Base-by-base conservation (phyloP, 2,329 filamentous ascomycete genomes). In the Xylariaceae sp. region DNA sequence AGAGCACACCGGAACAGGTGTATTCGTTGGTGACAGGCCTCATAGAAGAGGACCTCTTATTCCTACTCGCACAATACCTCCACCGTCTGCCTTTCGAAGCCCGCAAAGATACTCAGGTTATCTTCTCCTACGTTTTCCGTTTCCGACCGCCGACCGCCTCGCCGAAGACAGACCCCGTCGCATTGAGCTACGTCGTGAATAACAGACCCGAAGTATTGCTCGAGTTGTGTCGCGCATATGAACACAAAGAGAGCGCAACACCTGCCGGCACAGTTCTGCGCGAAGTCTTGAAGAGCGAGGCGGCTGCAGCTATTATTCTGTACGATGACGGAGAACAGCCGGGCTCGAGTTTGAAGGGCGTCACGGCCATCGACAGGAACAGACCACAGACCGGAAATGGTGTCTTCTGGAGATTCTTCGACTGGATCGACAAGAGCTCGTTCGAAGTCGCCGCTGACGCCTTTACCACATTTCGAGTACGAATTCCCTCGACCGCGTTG, bases 401-500 rank as follows among this genome's bases (percentile, higher is more conserved):
- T 2, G 86, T 97, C 1, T 97, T 99, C 73, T 99, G 94, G 94
- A 88, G 85, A 51, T 97, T 97, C 76, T 97, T 99, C 71, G 86
- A 89, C 62, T 99, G 93, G 91, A 96, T 99, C 69, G 92, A 97
- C 76, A 91, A 91, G 75, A 91, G 92, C 67, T 92, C 89, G 35
- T 99, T 99, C 70, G 94, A 99, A 78, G 90, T 97, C 65, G 92
- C 92, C 68, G 93, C 94, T 37, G 94, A 99, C 78, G 93, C 94
- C 1, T 99, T 99, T 74, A 96, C 92, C 60, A 97, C 93, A 3
- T 99, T 99, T 75, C 84, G 93, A 73, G 90, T 96, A 82, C 56
- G 55, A 30, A 45, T 47, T 47, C 4, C 51, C 47, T 37, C 34
- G 9, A 15, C 39, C 6, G 23, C 23, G 23, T 30, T 30, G 23